Evolutionary conservation across 2,329 filamentous ascomycete species (phyloP).

Genomic region (Sclerotinia nivalis): DNA sequence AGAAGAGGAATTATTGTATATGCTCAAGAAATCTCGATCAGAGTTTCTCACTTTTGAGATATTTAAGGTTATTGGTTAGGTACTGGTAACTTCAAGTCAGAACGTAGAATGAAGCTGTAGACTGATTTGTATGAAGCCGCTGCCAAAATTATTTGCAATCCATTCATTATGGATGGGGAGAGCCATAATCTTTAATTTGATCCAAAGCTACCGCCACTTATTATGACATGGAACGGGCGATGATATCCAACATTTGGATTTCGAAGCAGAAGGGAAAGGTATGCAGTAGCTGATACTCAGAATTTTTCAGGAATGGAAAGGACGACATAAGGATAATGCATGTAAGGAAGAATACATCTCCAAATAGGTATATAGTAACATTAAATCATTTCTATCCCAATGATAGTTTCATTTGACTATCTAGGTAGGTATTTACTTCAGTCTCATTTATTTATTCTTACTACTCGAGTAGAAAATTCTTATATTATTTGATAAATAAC

Average conservation of each 20-base stretch:
- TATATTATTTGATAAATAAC: not conserved
- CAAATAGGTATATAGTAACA: not conserved
- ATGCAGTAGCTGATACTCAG: too few relatives aligned
- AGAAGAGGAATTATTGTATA: not conserved
- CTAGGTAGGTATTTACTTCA: not conserved
- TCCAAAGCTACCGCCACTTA: not conserved
- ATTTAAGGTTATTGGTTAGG: not conserved
- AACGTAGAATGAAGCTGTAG: not conserved
- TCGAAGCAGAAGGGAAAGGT: not conserved
- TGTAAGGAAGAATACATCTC: slow-evolving; percentile 2
- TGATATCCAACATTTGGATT: not conserved
- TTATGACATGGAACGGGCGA: too few relatives aligned
- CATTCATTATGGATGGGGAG: not conserved
- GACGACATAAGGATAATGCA: not conserved
- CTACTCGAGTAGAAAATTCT: too few relatives aligned
- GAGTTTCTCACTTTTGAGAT: not conserved
- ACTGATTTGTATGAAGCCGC: not conserved
- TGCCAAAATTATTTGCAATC: not conserved
- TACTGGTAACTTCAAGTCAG: not conserved
- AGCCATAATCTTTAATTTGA: not conserved
- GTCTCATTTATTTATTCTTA: not conserved
- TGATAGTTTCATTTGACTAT: slow-evolving; percentile 2
- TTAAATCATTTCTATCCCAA: not conserved
- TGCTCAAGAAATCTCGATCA: not conserved
- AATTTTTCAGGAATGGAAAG: not conserved